Base-by-base conservation (phyloP, 805 yeast genomes). In the Candida patagonica region DNA sequence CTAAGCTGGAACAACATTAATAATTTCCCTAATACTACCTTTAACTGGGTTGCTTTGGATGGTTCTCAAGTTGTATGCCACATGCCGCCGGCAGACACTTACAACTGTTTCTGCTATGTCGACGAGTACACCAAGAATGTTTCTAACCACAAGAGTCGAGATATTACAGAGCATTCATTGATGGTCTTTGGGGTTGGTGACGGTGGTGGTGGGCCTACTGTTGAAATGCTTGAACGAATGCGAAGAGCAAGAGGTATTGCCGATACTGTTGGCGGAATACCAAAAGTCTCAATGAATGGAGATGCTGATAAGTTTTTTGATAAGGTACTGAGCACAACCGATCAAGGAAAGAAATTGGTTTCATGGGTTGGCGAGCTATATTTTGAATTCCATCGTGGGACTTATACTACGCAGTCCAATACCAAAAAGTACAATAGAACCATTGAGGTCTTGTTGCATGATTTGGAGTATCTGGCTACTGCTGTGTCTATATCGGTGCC, bases 141-240 rank as follows among this genome's bases (percentile, higher is more conserved):
- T 37, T 62, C 68, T 20, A 88, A 86, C 55, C 94, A 92, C 64
- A 82, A 87, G 62, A 85, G 87, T 53, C 63, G 82, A 46, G 78
- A 86, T 42, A 76, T 79, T 47, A 86, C 78, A 41, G 88, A 83
- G 45, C 76, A 84, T 7, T 87, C 94, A 0, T 65, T 89, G 50
- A 65, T 89, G 55, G 66, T 87, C 33, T 92, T 75, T 53, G 98
- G 98, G 30, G 79, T 80, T 52, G 98, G 98, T 53, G 98, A 89
- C 58, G 98, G 98, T 52, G 98, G 98, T 46, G 98, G 98, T 48
- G 98, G 98, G 6, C 97, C 98, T 34, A 79, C 85, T 5, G 81
- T 80, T 30, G 94, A 84, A 53, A 87, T 87, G 94, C 52, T 89
- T 46, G 97, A 92, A 56, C 86, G 86, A 57, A 68, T 89, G 55